Percentiles rank a stretch among this genome's conserved stretches.
Conservation (phyloP, 352 stramenopile species). For the Globisporangium perplexum region DNA sequence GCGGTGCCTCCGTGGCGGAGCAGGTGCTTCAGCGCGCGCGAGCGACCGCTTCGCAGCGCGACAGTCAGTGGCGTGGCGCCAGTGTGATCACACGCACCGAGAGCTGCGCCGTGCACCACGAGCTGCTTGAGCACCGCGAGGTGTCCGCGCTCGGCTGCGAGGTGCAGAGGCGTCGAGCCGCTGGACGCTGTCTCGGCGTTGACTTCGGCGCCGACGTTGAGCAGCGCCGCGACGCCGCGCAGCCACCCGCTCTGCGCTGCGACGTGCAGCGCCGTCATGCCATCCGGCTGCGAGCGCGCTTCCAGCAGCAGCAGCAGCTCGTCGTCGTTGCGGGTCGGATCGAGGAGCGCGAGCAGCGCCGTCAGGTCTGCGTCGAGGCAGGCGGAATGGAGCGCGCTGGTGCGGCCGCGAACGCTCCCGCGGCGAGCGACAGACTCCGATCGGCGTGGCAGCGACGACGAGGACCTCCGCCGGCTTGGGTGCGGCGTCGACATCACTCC, state of each 20-base stretch:
- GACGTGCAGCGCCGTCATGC: constrained; percentile 26
- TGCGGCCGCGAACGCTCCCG: neutral
- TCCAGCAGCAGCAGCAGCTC: constrained; percentile 2
- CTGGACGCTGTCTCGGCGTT: constrained; percentile 4
- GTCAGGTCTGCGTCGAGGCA: constrained; percentile 6
- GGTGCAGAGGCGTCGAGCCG: constrained; percentile 19
- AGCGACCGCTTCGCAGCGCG: constrained; percentile 25
- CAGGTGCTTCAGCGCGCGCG: constrained; percentile 18
- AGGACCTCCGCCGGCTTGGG: neutral
- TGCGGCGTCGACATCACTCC: neutral
- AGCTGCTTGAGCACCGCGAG: constrained; percentile 16
- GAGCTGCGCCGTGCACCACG: constrained; percentile 20
- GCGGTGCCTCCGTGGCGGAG: constrained; percentile 15
- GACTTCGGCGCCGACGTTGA: constrained; percentile 21
- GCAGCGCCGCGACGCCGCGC: constrained; percentile 15
- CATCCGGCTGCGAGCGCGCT: constrained; percentile 4
- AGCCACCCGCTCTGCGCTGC: constrained; percentile 23
- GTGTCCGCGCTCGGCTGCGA: constrained; percentile 24
- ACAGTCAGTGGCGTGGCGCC: constrained; percentile 20
- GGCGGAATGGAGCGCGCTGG: constrained; percentile 4
- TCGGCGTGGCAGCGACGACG: neutral
- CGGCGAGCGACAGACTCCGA: neutral
- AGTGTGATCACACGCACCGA: constrained; percentile 13
- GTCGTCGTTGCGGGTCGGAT: neutral
- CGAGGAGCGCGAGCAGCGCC: constrained; percentile 1